Evolutionary conservation across 139 green algal species (phyloP), one percentile per base, ranked within the genome.

Genomic region (Closterium sp.): DNA sequence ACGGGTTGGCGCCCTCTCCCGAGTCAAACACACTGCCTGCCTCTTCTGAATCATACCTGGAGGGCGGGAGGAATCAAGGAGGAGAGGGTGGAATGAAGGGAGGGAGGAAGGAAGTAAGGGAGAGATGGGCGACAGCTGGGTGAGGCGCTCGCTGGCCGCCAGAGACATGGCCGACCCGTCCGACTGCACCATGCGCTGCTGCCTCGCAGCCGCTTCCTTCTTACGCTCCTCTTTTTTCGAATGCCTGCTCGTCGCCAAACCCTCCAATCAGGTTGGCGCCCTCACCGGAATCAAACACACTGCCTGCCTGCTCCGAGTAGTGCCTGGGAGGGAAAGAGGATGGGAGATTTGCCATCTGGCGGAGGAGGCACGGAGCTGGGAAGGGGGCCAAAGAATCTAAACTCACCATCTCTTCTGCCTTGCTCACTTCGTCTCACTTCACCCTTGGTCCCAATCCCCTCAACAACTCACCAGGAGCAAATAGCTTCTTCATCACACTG

Each of bases 161-260:
- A 99, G 94, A 2, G 94, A 97, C 98, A 99, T 99, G 88, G 92
- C 91, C 38, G 86, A 97, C 88, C 98, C 98, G 89, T 99, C 94
- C 28, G 31, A 19, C 86, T 93, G 31, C 24, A 94, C 88, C 92
- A 94, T 42, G 30, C 85, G 87, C 38, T 93, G 90, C 88, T 94
- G 50, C 89, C 84, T 22, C 32, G n/a, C 88, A 0, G 62, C 62
- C 17, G 62, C 62, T 5, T 79, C 17, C 62, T 79, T 79, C 62
- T 79, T 79, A 13, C 17, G 19, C 85, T 87, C 19, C 31, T 94
- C 88, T 11, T 90, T 94, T 70, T 90, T 90, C 89, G 22, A 94
- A 93, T 3, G 21, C 87, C 29, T 92, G 42, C 30, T 95, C 93
- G 31, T 96, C 91, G 2, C 95, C 96, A 28, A 97, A 27, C 17